Evolutionary conservation across 2,329 filamentous ascomycete genomes (phyloP).

Genomic region (Beauveria bassiana): DNA sequence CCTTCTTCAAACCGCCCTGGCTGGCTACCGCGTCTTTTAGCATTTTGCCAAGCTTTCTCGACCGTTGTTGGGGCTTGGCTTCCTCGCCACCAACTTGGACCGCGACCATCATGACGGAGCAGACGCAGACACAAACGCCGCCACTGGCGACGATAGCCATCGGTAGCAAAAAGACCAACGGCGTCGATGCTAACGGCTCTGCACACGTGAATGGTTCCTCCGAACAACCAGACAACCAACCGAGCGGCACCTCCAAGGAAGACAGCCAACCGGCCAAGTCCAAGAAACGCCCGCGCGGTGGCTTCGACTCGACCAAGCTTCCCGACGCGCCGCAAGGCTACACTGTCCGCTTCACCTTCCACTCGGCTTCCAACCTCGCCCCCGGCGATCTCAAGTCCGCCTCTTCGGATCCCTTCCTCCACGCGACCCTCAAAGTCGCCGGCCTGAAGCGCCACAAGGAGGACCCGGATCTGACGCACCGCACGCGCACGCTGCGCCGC

Average conservation of each 20-base stretch:
- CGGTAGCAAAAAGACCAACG: not conserved
- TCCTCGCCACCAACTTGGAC: not conserved
- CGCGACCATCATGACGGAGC: not conserved
- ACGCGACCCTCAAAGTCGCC: conserved; percentile 63
- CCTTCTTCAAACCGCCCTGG: not conserved
- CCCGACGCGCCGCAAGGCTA: conserved; percentile 69
- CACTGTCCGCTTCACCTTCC: conserved; percentile 78
- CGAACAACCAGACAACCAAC: not conserved
- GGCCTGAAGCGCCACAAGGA: conserved; percentile 77
- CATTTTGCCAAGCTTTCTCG: conserved; percentile 6
- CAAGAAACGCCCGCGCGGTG: conserved; percentile 52
- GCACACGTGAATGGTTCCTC: not conserved
- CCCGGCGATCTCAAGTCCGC: conserved; percentile 69
- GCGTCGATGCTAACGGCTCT: not conserved
- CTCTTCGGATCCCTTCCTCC: conserved; percentile 77
- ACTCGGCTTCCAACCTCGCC: conserved; percentile 72
- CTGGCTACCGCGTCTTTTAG: not conserved
- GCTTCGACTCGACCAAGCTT: conserved; percentile 72
- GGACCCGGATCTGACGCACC: conserved; percentile 65
- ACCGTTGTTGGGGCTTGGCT: conserved; percentile 3
- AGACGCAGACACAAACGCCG: not conserved
- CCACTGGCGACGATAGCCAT: not conserved
- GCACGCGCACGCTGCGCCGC: conserved; percentile 68
- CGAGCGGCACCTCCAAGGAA: conserved; percentile 6
- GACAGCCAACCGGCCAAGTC: conserved; percentile 2